Base-by-base conservation (phyloP, 768 basidiomycete species). In the Leccinum disarticulatum region DNA sequence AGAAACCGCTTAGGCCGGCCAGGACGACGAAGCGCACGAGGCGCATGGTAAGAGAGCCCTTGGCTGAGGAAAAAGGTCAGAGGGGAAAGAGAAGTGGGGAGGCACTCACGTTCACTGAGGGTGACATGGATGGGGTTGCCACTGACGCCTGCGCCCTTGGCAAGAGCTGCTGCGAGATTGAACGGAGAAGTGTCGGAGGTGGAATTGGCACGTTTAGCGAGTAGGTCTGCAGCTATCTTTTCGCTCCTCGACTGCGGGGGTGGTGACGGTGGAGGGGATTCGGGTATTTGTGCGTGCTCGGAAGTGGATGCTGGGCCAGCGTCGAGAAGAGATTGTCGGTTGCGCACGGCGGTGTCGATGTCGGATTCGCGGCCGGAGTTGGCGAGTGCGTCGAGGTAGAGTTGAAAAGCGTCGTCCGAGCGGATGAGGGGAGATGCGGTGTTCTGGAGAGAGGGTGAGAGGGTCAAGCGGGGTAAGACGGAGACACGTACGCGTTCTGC, bases 111-210 rank as follows among this genome's bases (percentile, higher is more conserved):
- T 80, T 94, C 91, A 61, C 86, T 85, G 63, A 95, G 82, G 27
- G 91, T 82, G 41, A 95, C 93, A 51, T 90, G 83, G 33, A 95
- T 86, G 6, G 93, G 93, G 60, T 83, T 83, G 0, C 73, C 73
- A 33, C 70, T 77, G 19, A 77, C 76, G 27, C 80, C 81, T 11
- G 76, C 77, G 17, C 77, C 79, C 53, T 76, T 69, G 59, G 77
- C 71, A 52, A 81, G 68, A 25, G 77, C 77, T 13, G 81, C 75
- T 13, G 78, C 71, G 57, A 67, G 75, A 59, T 77, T 83, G 48
- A 75, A 60, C 13, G 6, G 60, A 38, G 2, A 61, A 4, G 41
- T n/a, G 3, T 41, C 8, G 2, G 64, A 30, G 27, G 58, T 38
- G 10, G 61, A 15, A 35, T 63, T 61, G 38, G 70, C 52, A 1